These are phyloP conservation scores for Rutstroemia sp. DNA, from an alignment of 2,329 filamentous ascomycete genomes.

Conservation along the genomic window DNA sequence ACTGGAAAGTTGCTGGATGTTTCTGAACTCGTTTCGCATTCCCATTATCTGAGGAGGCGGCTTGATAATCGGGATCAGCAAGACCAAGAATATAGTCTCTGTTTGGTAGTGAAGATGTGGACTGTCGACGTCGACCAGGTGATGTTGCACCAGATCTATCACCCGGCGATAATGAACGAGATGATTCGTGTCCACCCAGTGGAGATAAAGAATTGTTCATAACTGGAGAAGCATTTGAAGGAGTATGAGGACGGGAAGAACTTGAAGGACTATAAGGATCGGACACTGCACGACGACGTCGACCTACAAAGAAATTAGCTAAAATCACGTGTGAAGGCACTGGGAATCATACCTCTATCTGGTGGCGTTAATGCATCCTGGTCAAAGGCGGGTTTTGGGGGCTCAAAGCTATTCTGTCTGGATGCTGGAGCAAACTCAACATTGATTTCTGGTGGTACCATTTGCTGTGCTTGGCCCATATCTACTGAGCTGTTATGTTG, in stretches of 20 bases:
- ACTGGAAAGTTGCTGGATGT: conserved; percentile 95
- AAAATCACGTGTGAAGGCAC: not conserved
- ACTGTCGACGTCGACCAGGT: conserved; percentile 46
- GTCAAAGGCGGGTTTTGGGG: conserved; percentile 54
- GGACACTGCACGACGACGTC: conserved; percentile 30
- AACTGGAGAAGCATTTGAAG: conserved; percentile 46
- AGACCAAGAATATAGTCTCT: conserved; percentile 82
- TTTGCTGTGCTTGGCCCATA: conserved; percentile 61
- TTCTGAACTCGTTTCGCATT: conserved; percentile 83
- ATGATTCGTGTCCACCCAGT: conserved; percentile 34
- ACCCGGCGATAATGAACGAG: conserved; percentile 52
- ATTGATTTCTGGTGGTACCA: conserved; percentile 91
- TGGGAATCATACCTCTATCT: conserved; percentile 48
- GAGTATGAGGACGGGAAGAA: conserved; percentile 42
- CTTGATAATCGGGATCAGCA: conserved; percentile 79
- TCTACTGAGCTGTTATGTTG: conserved; percentile 46
- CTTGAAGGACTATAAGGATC: conserved; percentile 26
- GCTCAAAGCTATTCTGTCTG: conserved; percentile 57
- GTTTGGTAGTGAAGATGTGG: conserved; percentile 49
- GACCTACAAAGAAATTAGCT: conserved; percentile 23
- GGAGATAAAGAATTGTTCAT: conserved; percentile 42
- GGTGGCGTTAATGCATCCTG: conserved; percentile 80
- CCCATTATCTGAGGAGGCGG: conserved; percentile 48
- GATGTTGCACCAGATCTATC: conserved; percentile 44
- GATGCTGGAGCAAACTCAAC: conserved; percentile 83